Evolutionary conservation across 1,284 basidiomycete species (phyloP).

Genomic region (Marasmius sp.): DNA sequence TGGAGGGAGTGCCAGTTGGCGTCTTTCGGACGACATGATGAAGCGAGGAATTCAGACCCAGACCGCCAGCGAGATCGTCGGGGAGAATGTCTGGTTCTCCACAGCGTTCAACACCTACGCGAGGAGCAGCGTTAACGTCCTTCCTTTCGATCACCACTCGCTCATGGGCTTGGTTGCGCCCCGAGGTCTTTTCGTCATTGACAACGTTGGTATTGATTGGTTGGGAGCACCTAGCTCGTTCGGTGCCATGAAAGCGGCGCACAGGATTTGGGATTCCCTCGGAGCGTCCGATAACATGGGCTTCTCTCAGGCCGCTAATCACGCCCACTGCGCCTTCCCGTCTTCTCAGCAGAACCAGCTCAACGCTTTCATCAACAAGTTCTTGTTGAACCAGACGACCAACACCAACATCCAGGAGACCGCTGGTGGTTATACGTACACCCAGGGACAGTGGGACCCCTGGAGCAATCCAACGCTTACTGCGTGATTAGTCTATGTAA

Average conservation of each 20-base stretch:
- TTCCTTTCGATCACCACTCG: conserved; percentile 55
- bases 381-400: conserved; percentile 43
- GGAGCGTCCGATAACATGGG: conserved; percentile 46
- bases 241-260: conserved; percentile 50
- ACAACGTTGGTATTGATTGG: conserved; percentile 53
- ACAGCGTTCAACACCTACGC: conserved; percentile 45
- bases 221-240: conserved; percentile 45
- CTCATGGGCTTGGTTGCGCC: conserved; percentile 54
- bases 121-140: conserved; percentile 33
- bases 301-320: conserved; percentile 49
- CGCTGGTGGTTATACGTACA: conserved; percentile 44
- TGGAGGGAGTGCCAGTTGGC: conserved; percentile 56
- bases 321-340: conserved; percentile 54
- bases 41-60: conserved; percentile 37
- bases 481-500: not conserved
- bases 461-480: conserved; percentile 45
- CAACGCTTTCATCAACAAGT: conserved; percentile 52
- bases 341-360: conserved; percentile 38
- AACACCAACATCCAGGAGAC: conserved; percentile 47
- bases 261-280: conserved; percentile 46
- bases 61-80: conserved; percentile 50
- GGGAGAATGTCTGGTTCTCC: conserved; percentile 57
- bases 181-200: conserved; percentile 46
- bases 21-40: conserved; percentile 46
- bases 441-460: conserved; percentile 42